Evolutionary conservation across 2,329 filamentous ascomycete genomes (phyloP).

Genomic region (Fusarium sacchari): DNA sequence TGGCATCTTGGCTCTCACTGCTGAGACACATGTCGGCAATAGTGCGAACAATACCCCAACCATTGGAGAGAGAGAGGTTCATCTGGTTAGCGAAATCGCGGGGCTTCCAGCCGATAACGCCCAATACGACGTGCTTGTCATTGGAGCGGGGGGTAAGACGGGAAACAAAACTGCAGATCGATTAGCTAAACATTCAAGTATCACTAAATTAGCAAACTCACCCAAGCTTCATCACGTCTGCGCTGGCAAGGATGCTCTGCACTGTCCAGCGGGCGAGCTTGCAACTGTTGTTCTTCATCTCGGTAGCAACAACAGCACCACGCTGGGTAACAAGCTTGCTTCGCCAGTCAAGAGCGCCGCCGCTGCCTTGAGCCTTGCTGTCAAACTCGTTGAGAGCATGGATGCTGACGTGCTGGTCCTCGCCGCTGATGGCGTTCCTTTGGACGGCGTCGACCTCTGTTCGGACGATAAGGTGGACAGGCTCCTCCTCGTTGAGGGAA

Average conservation of each 20-base stretch:
- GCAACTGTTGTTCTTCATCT: slow-evolving; percentile 99
- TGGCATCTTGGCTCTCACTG: slow-evolving; percentile 79
- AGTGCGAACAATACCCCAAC: slow-evolving; percentile 98
- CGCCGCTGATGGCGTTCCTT: slow-evolving; percentile 92
- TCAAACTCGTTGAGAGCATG: slow-evolving; percentile 99
- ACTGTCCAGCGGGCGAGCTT: slow-evolving; percentile 98
- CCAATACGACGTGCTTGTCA: slow-evolving; percentile 93
- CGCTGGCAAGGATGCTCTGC: slow-evolving; percentile 94
- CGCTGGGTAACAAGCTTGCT: slow-evolving; percentile 93
- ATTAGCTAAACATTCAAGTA: slow-evolving; percentile 20
- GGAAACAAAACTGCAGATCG: slow-evolving; percentile 81
- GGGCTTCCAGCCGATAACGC: slow-evolving; percentile 97
- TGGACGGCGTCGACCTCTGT: slow-evolving; percentile 95
- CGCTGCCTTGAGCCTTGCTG: slow-evolving; percentile 94
- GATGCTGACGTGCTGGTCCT: slow-evolving; percentile 90
- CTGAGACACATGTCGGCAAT: slow-evolving; percentile 94
- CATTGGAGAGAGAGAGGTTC: slow-evolving; percentile 96
- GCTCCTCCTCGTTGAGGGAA: slow-evolving; percentile 93
- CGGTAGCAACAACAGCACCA: slow-evolving; percentile 95
- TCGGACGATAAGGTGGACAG: slow-evolving; percentile 90
- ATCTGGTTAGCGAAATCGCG: slow-evolving; percentile 97
- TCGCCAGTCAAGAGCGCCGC: slow-evolving; percentile 96
- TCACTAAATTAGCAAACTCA: slow-evolving; percentile 55
- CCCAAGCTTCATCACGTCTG: slow-evolving; percentile 99
- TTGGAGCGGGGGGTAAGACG: slow-evolving; percentile 91